Evolutionary conservation across 2,329 filamentous ascomycete species (phyloP).

Genomic region (Hymenoscyphus scutula): DNA sequence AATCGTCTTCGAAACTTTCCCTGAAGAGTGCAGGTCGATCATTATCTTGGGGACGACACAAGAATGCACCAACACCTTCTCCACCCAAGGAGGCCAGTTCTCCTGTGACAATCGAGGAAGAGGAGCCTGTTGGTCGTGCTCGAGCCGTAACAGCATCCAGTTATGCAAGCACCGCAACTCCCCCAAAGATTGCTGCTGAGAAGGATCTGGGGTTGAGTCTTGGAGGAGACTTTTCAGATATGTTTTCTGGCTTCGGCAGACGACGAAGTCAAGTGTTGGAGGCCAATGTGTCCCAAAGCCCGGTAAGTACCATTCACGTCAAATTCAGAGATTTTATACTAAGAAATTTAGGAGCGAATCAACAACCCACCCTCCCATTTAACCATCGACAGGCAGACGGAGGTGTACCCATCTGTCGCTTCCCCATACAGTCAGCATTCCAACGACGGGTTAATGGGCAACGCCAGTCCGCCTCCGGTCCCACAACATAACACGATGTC

Average conservation of each 20-base stretch:
- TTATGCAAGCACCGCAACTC: slow-evolving; percentile 37
- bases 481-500: slow-evolving; percentile 19
- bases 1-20: slow-evolving; percentile 32
- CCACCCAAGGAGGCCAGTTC: slow-evolving; percentile 26
- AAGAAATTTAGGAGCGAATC: neutral
- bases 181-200: slow-evolving; percentile 32
- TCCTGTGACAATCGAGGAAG: slow-evolving; percentile 22
- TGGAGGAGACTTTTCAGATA: slow-evolving; percentile 37
- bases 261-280: slow-evolving; percentile 32
- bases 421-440: slow-evolving; percentile 35
- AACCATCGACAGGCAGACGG: slow-evolving; percentile 30
- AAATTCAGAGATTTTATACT: neutral
- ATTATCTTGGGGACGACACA: slow-evolving; percentile 37
- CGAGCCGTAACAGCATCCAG: slow-evolving; percentile 35
- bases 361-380: slow-evolving; percentile 31
- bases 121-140: slow-evolving; percentile 25
- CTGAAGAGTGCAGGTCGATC: slow-evolving; percentile 35
- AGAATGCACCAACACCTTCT: slow-evolving; percentile 23
- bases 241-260: slow-evolving; percentile 36
- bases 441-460: slow-evolving; percentile 33
- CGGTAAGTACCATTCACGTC: slow-evolving; percentile 26
- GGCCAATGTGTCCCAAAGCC: slow-evolving; percentile 29
- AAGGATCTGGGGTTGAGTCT: slow-evolving; percentile 34
- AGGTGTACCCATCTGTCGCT: slow-evolving; percentile 23
- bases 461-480: slow-evolving; percentile 28